Percentiles rank a stretch among this genome's conserved stretches.
Evolutionary conservation across 192 early-diverging fungal species (phyloP).

Genomic region (Linnemannia elongata): DNA sequence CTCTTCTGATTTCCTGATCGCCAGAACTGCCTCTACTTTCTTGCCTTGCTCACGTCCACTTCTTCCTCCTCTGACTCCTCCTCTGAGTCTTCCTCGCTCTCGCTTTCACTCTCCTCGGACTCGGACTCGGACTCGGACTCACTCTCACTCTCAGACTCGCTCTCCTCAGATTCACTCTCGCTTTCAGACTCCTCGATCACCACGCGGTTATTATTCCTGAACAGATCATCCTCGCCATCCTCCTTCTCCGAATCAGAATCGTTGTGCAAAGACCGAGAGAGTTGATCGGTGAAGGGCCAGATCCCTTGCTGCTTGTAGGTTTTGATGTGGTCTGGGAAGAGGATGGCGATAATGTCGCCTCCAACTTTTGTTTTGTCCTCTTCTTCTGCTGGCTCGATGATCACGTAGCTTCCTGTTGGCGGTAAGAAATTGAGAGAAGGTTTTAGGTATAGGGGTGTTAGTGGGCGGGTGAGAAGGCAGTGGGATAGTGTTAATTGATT

Average conservation of each 20-base stretch:
- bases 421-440: background rate
- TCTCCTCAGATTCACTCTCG: constrained; percentile 55
- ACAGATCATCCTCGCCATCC: constrained; percentile 67
- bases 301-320: constrained; percentile 69
- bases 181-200: constrained; percentile 62
- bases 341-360: constrained; percentile 82
- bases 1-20: background rate
- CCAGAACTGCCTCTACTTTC: background rate
- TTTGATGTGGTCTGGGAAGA: constrained; percentile 83
- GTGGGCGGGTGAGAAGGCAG: background rate
- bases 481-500: background rate
- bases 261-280: constrained; percentile 16
- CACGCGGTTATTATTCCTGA: constrained; percentile 72
- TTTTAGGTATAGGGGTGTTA: background rate
- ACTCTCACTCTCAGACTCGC: background rate
- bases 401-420: constrained; percentile 71
- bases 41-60: background rate
- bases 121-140: background rate
- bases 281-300: constrained; percentile 65
- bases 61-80: background rate
- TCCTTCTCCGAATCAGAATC: constrained; percentile 35
- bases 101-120: background rate
- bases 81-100: constrained; percentile 3
- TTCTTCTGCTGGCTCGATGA: constrained; percentile 72
- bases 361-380: constrained; percentile 74